Conservation (phyloP, 345 rosid species). For the Lepidium africanum region DNA sequence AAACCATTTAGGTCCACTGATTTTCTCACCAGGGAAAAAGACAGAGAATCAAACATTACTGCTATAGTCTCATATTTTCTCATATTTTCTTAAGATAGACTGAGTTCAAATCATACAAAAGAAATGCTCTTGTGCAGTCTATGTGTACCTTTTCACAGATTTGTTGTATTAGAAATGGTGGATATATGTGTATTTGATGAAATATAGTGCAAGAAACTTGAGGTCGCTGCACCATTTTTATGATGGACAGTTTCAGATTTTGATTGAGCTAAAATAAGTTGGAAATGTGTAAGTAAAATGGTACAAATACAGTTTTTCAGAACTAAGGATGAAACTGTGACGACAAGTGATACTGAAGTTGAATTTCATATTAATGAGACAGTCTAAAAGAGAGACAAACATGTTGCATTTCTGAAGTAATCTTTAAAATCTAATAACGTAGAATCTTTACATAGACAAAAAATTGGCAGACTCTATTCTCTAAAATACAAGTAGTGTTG, state of each 20-base stretch:
- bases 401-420: no score
- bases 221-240: neutral
- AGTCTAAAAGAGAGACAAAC: neutral
- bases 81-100: neutral
- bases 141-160: neutral
- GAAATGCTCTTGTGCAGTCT: neutral
- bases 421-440: no score
- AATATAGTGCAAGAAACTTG: neutral
- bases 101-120: neutral
- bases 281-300: neutral
- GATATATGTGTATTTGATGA: neutral
- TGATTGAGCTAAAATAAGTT: neutral
- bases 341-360: neutral
- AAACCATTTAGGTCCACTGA: neutral
- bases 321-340: neutral
- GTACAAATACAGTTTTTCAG: neutral
- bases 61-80: neutral
- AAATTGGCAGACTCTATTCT: neutral
- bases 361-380: neutral
- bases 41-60: neutral
- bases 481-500: neutral
- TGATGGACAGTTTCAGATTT: neutral
- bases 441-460: neutral
- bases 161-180: neutral
- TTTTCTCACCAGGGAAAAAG: neutral